Evolutionary conservation across 2,329 filamentous ascomycete species (phyloP).

Genomic region (Fusarium sp.): DNA sequence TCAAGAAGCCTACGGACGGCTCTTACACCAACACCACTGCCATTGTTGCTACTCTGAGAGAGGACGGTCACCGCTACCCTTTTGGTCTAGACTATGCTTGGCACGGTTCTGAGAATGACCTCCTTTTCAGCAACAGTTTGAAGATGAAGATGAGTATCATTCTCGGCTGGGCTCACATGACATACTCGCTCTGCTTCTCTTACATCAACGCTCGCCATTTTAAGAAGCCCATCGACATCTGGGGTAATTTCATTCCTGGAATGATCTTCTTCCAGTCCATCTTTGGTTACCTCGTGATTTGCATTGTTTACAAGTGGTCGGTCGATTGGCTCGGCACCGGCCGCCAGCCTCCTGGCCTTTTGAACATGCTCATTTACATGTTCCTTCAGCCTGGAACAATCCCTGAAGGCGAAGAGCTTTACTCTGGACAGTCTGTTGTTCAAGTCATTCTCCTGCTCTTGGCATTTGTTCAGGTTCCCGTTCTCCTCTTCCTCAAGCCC

Average conservation of each 20-base stretch:
- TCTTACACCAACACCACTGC: constrained; percentile 69
- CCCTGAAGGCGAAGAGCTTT: constrained; percentile 71
- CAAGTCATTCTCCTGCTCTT: constrained; percentile 83
- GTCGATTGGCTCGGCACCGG: constrained; percentile 78
- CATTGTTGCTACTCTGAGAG: constrained; percentile 72
- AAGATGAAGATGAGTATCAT: constrained; percentile 99
- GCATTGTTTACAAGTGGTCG: constrained; percentile 97
- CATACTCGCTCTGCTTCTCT: constrained; percentile 92
- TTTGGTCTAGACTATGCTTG: constrained; percentile 96
- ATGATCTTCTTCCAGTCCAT: constrained; percentile 99
- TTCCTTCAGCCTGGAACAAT: constrained; percentile 85
- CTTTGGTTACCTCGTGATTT: constrained; percentile 93
- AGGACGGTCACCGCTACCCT: constrained; percentile 82
- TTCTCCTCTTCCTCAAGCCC: constrained; percentile 93
- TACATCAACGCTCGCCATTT: constrained; percentile 95
- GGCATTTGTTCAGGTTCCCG: constrained; percentile 85
- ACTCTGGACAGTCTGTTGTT: constrained; percentile 76
- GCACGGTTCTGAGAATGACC: constrained; percentile 94
- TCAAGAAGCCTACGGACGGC: constrained; percentile 66
- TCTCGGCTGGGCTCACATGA: constrained; percentile 98
- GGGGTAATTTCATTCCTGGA: constrained; percentile 95
- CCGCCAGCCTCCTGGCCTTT: constrained; percentile 79
- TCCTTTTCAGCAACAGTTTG: constrained; percentile 97
- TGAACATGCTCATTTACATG: constrained; percentile 99
- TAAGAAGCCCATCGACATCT: constrained; percentile 93